Percentiles rank a stretch among this genome's conserved stretches.
Conservation (phyloP, 192 early-diverging fungal species). For the Entomortierella parvispora region DNA sequence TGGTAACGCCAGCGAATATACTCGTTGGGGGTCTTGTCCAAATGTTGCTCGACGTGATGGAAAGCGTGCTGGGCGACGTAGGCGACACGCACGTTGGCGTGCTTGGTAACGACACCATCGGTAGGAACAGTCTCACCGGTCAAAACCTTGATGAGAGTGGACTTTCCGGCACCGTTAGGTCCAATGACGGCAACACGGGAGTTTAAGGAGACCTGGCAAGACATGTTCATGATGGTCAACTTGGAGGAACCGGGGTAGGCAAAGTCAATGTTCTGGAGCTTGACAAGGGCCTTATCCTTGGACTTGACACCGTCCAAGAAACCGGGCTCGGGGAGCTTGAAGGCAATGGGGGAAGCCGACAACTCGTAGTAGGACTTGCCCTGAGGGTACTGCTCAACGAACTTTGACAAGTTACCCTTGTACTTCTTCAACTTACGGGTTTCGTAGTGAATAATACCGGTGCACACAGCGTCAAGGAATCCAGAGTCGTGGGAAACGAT, state of each 20-base stretch:
- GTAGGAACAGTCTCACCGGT: too few relatives aligned
- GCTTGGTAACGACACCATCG: too few relatives aligned
- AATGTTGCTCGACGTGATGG: conserved; percentile 86
- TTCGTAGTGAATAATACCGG: conserved; percentile 88
- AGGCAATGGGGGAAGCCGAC: conserved; percentile 70
- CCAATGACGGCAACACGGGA: conserved; percentile 86
- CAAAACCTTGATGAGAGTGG: too few relatives aligned
- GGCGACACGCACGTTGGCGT: too few relatives aligned
- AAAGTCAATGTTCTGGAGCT: conserved; percentile 77
- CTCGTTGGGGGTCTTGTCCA: conserved; percentile 64
- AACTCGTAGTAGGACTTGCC: conserved; percentile 82
- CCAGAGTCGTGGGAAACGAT: conserved; percentile 90
- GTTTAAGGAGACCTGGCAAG: conserved; percentile 71
- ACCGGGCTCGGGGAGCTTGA: conserved; percentile 80
- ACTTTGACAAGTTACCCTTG: conserved; percentile 82
- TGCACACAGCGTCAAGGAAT: conserved; percentile 84
- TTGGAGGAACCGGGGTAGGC: conserved; percentile 75
- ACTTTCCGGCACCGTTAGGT: conserved; percentile 58
- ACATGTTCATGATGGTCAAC: conserved; percentile 69
- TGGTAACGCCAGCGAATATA: conserved; percentile 86
- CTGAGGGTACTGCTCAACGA: conserved; percentile 78
- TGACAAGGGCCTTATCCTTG: conserved; percentile 80
- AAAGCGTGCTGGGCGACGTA: conserved; percentile 89
- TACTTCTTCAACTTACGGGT: conserved; percentile 78
- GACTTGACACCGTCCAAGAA: conserved; percentile 78